Conservation (phyloP, 2,329 filamentous ascomycete species). For the Cadophora sp. region DNA sequence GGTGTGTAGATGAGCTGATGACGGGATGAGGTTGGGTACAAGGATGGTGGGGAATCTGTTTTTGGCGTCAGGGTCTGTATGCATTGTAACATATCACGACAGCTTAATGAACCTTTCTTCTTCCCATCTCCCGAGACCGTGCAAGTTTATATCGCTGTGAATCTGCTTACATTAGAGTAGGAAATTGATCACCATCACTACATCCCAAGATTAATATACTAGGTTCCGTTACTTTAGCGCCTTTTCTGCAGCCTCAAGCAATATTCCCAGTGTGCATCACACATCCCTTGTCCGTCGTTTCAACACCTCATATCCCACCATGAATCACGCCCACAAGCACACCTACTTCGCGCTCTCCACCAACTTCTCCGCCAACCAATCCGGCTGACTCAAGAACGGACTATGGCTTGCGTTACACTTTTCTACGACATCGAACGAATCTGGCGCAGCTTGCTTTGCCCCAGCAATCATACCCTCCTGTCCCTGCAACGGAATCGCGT, state of each 20-base stretch:
- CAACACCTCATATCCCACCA: not conserved
- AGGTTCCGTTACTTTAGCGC: not conserved
- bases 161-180: not conserved
- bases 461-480: conserved; percentile 47
- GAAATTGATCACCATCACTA: not conserved
- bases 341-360: conserved; percentile 25
- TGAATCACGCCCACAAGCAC: not conserved
- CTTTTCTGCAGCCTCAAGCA: not conserved
- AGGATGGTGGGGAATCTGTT: conserved; percentile 10
- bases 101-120: conserved; percentile 24
- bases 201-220: not conserved
- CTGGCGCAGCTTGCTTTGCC: conserved; percentile 24
- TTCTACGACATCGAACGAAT: conserved; percentile 35
- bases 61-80: conserved; percentile 23
- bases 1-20: conserved; percentile 17
- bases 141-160: not conserved
- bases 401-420: conserved; percentile 32
- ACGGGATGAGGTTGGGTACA: conserved; percentile 21
- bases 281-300: not conserved
- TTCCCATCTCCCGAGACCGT: not conserved
- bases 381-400: conserved; percentile 36
- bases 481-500: conserved; percentile 44
- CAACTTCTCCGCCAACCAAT: conserved; percentile 31
- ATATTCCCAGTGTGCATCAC: not conserved
- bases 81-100: conserved; percentile 33